Conservation (phyloP, 768 basidiomycete species). For the Astraeus odoratus region DNA sequence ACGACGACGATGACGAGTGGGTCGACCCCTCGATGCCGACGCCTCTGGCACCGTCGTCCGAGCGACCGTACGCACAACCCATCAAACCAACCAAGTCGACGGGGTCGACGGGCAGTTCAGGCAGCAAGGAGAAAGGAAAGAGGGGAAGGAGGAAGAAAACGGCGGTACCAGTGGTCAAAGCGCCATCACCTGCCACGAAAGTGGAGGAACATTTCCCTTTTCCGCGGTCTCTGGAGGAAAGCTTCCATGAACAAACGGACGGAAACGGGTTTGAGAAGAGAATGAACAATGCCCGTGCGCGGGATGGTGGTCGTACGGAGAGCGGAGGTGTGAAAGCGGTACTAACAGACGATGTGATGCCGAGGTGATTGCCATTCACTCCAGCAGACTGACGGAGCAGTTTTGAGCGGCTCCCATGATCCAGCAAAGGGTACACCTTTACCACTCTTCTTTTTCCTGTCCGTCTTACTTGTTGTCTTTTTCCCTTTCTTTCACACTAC, state of each 20-base stretch:
- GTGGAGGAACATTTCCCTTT: constrained; percentile 51
- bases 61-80: constrained; percentile 22
- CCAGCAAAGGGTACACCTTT: too few relatives aligned
- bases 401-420: too few relatives aligned
- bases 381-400: constrained; percentile 5
- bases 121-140: constrained; percentile 22
- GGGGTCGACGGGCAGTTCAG: constrained; percentile 18
- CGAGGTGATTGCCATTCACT: constrained; percentile 6
- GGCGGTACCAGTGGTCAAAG: constrained; percentile 34
- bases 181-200: constrained; percentile 26
- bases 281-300: constrained; percentile 69
- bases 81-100: constrained; percentile 21
- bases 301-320: constrained; percentile 79
- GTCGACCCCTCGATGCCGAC: constrained; percentile 55
- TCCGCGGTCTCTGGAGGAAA: constrained; percentile 44
- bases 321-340: constrained; percentile 82
- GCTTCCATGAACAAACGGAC: constrained; percentile 23
- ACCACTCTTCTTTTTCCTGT: background rate
- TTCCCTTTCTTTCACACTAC: constrained; percentile 6
- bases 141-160: constrained; percentile 32
- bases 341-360: constrained; percentile 35
- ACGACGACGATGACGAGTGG: constrained; percentile 50
- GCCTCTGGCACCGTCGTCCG: constrained; percentile 20
- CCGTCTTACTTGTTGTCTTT: constrained; percentile 1
- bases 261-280: constrained; percentile 33